phyloP scores from a whole-genome alignment of 2,329 filamentous ascomycete genomes.

The Curvularia lunata region DNA sequence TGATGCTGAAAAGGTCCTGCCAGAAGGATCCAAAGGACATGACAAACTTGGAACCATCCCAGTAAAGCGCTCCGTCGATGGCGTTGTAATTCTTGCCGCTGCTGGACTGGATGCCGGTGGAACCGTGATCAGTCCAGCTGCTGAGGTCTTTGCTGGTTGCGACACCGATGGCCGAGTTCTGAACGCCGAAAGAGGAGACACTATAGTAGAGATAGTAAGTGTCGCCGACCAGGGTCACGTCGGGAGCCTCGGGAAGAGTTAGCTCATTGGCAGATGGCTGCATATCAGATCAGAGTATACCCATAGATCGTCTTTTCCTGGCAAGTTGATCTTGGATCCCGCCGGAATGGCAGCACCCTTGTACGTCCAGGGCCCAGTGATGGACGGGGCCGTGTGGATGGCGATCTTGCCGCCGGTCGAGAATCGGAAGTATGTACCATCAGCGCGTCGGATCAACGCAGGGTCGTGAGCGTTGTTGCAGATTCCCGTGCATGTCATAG shows the following conservation, averaged over 20 bases:
- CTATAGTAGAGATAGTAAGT: constrained; percentile 71
- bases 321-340: constrained; percentile 55
- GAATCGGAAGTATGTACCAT: constrained; percentile 61
- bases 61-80: constrained; percentile 60
- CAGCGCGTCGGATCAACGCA: constrained; percentile 55
- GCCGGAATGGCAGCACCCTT: constrained; percentile 55
- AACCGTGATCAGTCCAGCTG: constrained; percentile 66
- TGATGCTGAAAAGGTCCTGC: constrained; percentile 67
- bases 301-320: constrained; percentile 59
- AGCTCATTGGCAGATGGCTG: not conserved
- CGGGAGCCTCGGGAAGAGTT: constrained; percentile 61
- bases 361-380: constrained; percentile 60
- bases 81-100: constrained; percentile 54
- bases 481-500: constrained; percentile 49
- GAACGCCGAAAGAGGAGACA: constrained; percentile 67
- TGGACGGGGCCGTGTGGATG: constrained; percentile 55
- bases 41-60: constrained; percentile 53
- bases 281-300: constrained; percentile 34
- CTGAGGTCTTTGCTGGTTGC: constrained; percentile 59
- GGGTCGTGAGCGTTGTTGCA: constrained; percentile 59
- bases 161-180: constrained; percentile 67
- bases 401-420: constrained; percentile 59
- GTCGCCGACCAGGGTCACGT: constrained; percentile 63
- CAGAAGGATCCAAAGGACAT: constrained; percentile 74
- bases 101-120: constrained; percentile 57